Evolutionary conservation across 73 alveolate genomes (phyloP).

Genomic region (Tetrahymena elliotti): DNA sequence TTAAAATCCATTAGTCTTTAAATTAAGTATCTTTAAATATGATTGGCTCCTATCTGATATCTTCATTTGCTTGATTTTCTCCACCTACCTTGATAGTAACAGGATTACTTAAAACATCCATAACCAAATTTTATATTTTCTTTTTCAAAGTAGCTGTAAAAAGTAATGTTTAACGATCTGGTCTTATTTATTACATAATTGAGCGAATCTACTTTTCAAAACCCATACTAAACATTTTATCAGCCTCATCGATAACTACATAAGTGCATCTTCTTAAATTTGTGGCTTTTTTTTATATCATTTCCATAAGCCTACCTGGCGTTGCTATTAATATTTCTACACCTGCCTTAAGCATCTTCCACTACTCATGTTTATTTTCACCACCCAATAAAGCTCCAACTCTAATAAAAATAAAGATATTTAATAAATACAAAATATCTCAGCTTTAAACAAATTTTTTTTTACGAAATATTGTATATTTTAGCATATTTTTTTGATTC

Average conservation of each 20-base stretch:
- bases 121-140: conserved; percentile 21
- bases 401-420: too few species aligned
- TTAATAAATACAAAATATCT: background rate
- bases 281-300: conserved; percentile 68
- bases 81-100: conserved; percentile 43
- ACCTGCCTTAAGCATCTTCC: conserved; percentile 68
- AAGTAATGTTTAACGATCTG: conserved; percentile 44
- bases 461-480: background rate
- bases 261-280: conserved; percentile 65
- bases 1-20: conserved; percentile 30
- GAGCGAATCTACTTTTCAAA: conserved; percentile 78
- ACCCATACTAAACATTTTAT: conserved; percentile 86
- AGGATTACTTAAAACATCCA: conserved; percentile 38
- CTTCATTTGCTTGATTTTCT: conserved; percentile 37
- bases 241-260: conserved; percentile 93
- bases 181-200: conserved; percentile 53
- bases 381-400: conserved; percentile 86
- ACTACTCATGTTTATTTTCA: conserved; percentile 56
- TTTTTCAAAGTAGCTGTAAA: conserved; percentile 50
- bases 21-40: conserved; percentile 19
- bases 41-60: conserved; percentile 32
- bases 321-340: conserved; percentile 79
- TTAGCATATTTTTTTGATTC: conserved; percentile 71
- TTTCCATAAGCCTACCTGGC: conserved; percentile 90
- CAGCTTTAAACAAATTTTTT: background rate